Evolutionary conservation across 1,139 yeast genomes (phyloP), one percentile per base, ranked within the genome.

Genomic region (Pichia sp.): DNA sequence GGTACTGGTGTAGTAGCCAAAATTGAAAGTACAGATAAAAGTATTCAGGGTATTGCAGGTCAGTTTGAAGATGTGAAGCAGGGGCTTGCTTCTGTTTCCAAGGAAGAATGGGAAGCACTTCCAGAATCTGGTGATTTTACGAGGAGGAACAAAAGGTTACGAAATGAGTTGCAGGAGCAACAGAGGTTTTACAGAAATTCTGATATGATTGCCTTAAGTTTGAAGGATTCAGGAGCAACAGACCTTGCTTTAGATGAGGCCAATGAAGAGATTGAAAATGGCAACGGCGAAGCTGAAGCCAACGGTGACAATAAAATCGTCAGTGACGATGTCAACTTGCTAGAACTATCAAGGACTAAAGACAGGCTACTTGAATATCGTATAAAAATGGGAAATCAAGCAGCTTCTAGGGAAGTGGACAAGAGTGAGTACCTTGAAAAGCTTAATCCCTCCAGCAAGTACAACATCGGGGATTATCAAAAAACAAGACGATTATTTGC

Each of bases 91-190:
- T 61, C 71, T 0, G 80, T 93, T 0, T 75, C 88, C 2, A 80
- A 75, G 24, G 86, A 81, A 2, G 85, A 92, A 64, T 93, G 99
- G 99, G 78, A 80, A 3, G 76, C 74, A 59, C 67, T 93, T 6
- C 98, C 99, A 0, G 97, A 90, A 59, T 95, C 91, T 0, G 89
- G 91, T 2, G 99, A 93, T 70, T 74, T 88, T 63, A 93, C 99
- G 0, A 78, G 85, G 63, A 74, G 83, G 58, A 90, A 91, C 67
- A 90, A 91, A 64, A 73, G 98, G 55, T 73, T 79, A 51, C 73
- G 97, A 51, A 69, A 83, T 48, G 76, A 84, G 55, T 80, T 81
- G 51, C 87, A 85, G 63, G 80, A 75, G 64, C 82, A 81, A 56
- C 84, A 84, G 61, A 72, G 97, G 55, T 80, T 80, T 45, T 92